A percentile compares a stretch with the other conserved stretches of the same genome.
These are phyloP conservation scores for Paecilomyces variotii DNA, from an alignment of 2,329 filamentous ascomycete species.

Conservation along the genomic window DNA sequence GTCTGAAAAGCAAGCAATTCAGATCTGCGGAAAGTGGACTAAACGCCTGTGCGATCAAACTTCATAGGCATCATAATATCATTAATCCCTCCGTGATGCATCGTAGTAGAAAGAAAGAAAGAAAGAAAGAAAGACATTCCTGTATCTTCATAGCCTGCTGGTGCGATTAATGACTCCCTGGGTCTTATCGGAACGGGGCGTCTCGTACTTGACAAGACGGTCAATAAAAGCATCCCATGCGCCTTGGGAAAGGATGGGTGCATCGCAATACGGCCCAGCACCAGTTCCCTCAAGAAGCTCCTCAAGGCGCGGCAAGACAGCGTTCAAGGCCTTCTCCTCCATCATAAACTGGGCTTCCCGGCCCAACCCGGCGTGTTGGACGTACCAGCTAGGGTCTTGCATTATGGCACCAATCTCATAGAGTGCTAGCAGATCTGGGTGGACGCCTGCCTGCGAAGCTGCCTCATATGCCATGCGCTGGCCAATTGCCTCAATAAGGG, in stretches of 20 bases:
- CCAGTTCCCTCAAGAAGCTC: neutral
- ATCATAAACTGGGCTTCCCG: neutral
- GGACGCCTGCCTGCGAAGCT: constrained; percentile 7
- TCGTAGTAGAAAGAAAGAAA: neutral
- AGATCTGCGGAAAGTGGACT: too few relatives aligned
- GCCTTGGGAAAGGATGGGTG: constrained; percentile 1
- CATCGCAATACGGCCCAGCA: constrained; percentile 3
- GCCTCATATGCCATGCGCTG: constrained; percentile 17
- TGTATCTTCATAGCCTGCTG: neutral
- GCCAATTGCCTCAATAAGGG: constrained; percentile 14
- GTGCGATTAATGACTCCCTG: neutral
- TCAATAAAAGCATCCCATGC: constrained; percentile 3
- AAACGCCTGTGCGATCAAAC: too few relatives aligned
- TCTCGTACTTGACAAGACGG: neutral
- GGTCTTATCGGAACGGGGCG: neutral
- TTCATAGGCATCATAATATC: too few relatives aligned
- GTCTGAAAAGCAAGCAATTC: too few relatives aligned
- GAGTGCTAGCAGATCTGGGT: constrained; percentile 6
- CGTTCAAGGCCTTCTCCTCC: constrained; percentile 1
- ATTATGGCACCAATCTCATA: constrained; percentile 9
- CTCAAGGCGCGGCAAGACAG: constrained; percentile 3
- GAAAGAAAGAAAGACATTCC: neutral
- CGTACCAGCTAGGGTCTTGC: constrained; percentile 11
- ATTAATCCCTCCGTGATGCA: neutral
- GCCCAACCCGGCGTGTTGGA: constrained; percentile 4